Evolutionary conservation across 495 filamentous ascomycete genomes (phyloP).

Genomic region (Hypomontagnella submonticulosa): DNA sequence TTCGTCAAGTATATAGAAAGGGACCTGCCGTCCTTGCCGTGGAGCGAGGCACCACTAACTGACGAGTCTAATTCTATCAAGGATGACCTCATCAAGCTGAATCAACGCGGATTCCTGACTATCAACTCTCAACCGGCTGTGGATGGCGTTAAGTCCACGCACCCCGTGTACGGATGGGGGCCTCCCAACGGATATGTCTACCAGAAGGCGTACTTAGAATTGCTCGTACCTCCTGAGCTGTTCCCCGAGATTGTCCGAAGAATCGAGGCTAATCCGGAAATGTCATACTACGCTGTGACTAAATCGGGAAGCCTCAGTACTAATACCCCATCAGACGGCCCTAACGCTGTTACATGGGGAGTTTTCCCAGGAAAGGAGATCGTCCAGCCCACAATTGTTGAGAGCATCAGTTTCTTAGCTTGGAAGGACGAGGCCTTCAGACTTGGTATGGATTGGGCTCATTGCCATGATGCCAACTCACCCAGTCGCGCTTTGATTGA

Average conservation of each 20-base stretch:
- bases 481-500: conserved; percentile 87
- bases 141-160: conserved; percentile 87
- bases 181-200: conserved; percentile 96
- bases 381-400: conserved; percentile 98
- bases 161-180: conserved; percentile 93
- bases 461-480: conserved; percentile 81
- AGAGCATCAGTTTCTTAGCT: conserved; percentile 95
- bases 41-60: conserved; percentile 91
- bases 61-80: conserved; percentile 82
- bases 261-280: conserved; percentile 78
- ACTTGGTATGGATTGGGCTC: conserved; percentile 92
- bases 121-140: conserved; percentile 98
- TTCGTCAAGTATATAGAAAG: conserved; percentile 86
- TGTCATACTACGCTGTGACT: conserved; percentile 94
- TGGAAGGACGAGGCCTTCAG: conserved; percentile 99
- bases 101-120: conserved; percentile 86
- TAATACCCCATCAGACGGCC: conserved; percentile 84
- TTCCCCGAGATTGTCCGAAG: conserved; percentile 81
- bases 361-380: conserved; percentile 99
- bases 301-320: conserved; percentile 82
- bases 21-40: conserved; percentile 84
- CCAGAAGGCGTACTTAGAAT: conserved; percentile 96
- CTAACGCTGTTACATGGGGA: conserved; percentile 98
- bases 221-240: conserved; percentile 82
- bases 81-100: conserved; percentile 79